These are phyloP conservation scores for Juglanconis juglandina DNA, from an alignment of 2,329 filamentous ascomycete species.

Conservation along the genomic window DNA sequence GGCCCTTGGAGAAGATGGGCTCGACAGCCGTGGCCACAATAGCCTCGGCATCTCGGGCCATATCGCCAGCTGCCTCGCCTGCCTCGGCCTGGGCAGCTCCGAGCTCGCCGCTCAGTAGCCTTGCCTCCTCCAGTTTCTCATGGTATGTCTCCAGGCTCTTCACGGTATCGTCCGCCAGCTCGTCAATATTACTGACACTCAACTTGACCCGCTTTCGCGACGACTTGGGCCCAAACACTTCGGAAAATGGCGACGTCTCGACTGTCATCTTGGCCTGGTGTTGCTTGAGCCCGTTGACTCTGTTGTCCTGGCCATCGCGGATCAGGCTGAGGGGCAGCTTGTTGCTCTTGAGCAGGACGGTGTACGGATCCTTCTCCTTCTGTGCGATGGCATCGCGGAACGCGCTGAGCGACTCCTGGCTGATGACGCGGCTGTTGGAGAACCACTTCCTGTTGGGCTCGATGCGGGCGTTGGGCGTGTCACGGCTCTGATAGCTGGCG, in stretches of 20 bases:
- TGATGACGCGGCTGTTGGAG: slow-evolving; percentile 85
- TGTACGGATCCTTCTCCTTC: slow-evolving; percentile 84
- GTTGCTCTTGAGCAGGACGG: slow-evolving; percentile 92
- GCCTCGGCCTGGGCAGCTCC: slow-evolving; percentile 52
- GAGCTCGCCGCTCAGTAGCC: slow-evolving; percentile 68
- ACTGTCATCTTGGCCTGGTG: slow-evolving; percentile 89
- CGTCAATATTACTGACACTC: slow-evolving; percentile 73
- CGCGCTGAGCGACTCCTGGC: slow-evolving; percentile 72
- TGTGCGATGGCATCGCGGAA: slow-evolving; percentile 93
- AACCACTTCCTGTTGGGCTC: slow-evolving; percentile 81
- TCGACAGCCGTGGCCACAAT: slow-evolving; percentile 66
- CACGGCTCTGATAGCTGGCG: slow-evolving; percentile 56
- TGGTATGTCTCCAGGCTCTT: slow-evolving; percentile 79
- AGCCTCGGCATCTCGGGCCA: slow-evolving; percentile 36
- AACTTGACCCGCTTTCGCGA: slow-evolving; percentile 92
- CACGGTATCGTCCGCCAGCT: slow-evolving; percentile 75
- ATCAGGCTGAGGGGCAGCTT: slow-evolving; percentile 96
- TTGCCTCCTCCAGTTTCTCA: slow-evolving; percentile 75
- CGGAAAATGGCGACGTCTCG: slow-evolving; percentile 78
- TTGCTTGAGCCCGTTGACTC: slow-evolving; percentile 79
- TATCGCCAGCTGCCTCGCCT: slow-evolving; percentile 31
- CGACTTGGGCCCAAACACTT: slow-evolving; percentile 90
- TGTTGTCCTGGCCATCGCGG: slow-evolving; percentile 62
- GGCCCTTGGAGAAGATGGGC: slow-evolving; percentile 89
- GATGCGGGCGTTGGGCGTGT: slow-evolving; percentile 22